A percentile compares a stretch with the other conserved stretches of the same genome.
phyloP scores from a whole-genome alignment of 108 stramenopile genomes.

The Phaeodactylum tricornutum region DNA sequence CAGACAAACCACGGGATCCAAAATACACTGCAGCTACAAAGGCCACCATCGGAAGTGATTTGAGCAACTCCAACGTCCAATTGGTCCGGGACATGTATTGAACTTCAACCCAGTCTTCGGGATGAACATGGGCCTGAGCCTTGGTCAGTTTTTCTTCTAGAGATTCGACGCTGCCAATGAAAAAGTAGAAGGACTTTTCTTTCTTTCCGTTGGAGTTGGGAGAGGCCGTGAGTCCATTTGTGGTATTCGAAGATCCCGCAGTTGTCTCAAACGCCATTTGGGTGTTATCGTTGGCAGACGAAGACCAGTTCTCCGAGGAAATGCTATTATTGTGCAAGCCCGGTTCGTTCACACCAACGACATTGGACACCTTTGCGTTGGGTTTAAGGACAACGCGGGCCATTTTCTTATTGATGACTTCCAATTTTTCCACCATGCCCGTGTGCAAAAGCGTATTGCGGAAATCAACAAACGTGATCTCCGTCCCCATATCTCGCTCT shows the following conservation, averaged over 20 bases:
- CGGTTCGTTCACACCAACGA: neutral
- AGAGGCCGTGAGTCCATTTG: neutral
- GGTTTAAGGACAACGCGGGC: conserved; percentile 69
- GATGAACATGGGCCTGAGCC: conserved; percentile 79
- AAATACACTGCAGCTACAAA: conserved; percentile 70
- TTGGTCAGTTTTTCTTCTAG: conserved; percentile 94
- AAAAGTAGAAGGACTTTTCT: conserved; percentile 81
- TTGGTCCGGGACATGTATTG: conserved; percentile 91
- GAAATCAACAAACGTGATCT: conserved; percentile 88
- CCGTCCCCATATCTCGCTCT: conserved; percentile 23
- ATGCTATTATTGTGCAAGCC: neutral
- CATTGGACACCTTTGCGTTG: conserved; percentile 5
- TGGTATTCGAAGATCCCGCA: neutral
- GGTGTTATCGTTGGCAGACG: neutral
- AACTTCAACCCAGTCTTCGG: conserved; percentile 87
- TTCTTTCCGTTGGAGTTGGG: neutral
- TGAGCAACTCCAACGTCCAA: conserved; percentile 64
- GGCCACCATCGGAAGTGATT: conserved; percentile 62
- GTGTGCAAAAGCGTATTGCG: conserved; percentile 63
- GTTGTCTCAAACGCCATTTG: neutral
- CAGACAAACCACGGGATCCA: conserved; percentile 72
- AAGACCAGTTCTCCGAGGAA: neutral
- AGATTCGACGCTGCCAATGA: conserved; percentile 92
- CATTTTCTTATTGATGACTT: conserved; percentile 80
- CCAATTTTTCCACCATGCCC: conserved; percentile 84